Evolutionary conservation across 1,284 basidiomycete genomes (phyloP), one percentile per base, ranked within the genome.

Genomic region (Ganoderma leucocontextum): DNA sequence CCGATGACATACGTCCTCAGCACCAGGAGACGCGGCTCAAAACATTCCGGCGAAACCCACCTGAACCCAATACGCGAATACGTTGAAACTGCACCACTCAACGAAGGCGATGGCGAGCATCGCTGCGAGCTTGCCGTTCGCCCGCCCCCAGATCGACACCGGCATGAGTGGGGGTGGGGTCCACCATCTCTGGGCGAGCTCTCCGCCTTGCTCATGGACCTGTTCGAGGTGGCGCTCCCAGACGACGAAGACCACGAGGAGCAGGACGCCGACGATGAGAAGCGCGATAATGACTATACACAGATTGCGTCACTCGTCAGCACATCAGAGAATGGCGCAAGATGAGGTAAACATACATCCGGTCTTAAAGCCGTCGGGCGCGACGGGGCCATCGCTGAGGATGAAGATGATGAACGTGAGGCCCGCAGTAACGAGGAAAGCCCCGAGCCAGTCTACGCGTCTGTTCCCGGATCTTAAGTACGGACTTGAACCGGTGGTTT

Each of bases 371-470:
- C 89, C 86, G 13, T 90, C 72, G 0, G 90, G 85, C 0, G 92
- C 93, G 10, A 86, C 81, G 58, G 88, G 86, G 1, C 92, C 95
- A 75, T 95, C 89, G 58, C 91, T 90, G 1, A 97, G 85, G 0
- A 91, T 89, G 75, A 96, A 97, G 13, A 93, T 86, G 70, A 97
- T 84, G 2, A 97, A 82, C 0, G 94, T 89, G 15, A 97, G 82
- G 0, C 93, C 95, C 0, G 84, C 78, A 0, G 94, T 95, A 58
- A 95, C 85, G 39, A 96, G 79, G 22, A 88, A 81, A 0, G 92
- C 92, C 6, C 96, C 95, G 29, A 94, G 75, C 93, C 94, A 96
- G 76, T 98, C 95, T 0, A 97, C 83, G 0, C 92, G 84, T 33
- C 80, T 81, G 72, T 15, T 19, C 19, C 19, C 17, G 42, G 10